phyloP scores from a whole-genome alignment of 306 rosid species.

The Comarum palustre region DNA sequence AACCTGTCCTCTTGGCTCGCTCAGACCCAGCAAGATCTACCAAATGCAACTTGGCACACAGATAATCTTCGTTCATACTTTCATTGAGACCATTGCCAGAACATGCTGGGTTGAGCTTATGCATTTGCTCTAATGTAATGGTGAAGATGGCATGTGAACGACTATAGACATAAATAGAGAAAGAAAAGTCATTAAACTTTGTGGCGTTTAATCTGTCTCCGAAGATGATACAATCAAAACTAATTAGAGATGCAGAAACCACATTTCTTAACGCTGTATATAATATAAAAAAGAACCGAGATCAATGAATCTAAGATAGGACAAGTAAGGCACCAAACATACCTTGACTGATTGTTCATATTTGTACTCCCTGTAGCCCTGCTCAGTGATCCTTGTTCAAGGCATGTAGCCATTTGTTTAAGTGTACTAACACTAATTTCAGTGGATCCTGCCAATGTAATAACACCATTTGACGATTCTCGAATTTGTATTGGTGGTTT shows the following conservation, averaged over 20 bases:
- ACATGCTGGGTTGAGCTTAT: slow-evolving; percentile 44
- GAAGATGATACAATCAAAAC: neutral
- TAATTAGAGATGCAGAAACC: neutral
- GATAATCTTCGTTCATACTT: slow-evolving; percentile 73
- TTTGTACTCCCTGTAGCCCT: slow-evolving; percentile 99
- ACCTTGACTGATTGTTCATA: slow-evolving; percentile 99
- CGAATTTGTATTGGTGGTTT: slow-evolving; percentile 98
- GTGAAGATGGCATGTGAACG: slow-evolving; percentile 99
- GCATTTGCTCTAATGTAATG: slow-evolving; percentile 97
- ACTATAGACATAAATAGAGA: slow-evolving; percentile 41
- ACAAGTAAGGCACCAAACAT: slow-evolving; percentile 4
- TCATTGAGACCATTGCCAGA: slow-evolving; percentile 49
- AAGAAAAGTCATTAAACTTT: slow-evolving; percentile 29
- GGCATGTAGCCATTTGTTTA: slow-evolving; percentile 94
- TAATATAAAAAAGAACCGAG: neutral
- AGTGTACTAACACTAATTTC: slow-evolving; percentile 79
- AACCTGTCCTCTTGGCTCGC: slow-evolving; percentile 98
- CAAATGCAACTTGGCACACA: slow-evolving; percentile 92
- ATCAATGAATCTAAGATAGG: neutral
- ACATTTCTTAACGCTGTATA: neutral
- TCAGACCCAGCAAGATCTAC: slow-evolving; percentile 99
- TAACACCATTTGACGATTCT: slow-evolving; percentile 96
- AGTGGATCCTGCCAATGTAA: slow-evolving; percentile 95
- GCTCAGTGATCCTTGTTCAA: slow-evolving; percentile 91
- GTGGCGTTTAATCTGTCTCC: neutral